Base-by-base conservation (phyloP, 176 grass and related monocot genomes). In the Triticum urartu region DNA sequence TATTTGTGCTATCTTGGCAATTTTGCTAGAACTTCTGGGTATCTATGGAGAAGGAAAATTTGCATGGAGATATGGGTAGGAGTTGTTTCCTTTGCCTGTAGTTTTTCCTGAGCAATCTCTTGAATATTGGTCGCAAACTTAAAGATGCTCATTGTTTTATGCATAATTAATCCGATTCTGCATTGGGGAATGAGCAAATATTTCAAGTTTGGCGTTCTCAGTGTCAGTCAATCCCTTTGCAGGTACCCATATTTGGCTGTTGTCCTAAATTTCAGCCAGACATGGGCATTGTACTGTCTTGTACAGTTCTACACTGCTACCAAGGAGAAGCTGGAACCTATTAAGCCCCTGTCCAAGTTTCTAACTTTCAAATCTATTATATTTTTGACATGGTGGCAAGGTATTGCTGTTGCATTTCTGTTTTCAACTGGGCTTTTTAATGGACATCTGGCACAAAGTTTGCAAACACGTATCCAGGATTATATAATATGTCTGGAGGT, bases 321-420 rank as follows among this genome's bases (percentile, higher is more conserved):
- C 15, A 99, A 99, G 80, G 92, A 96, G 79, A 99, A 94, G 82
- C 82, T 99, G 79, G 92, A 99, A 79, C 90, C 97, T 72, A 99
- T 96, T 71, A 90, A 94, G 81, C 97, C 97, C 42, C 84, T 99
- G 81, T 91, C 97, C 34, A 99, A 99, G 70, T 99, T 99, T 91
- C 89, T 99, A 68, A 93, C 91, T 20, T 99, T 99, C 92, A 99
- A 99, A 87, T 96, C 94, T 72, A 99, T 96, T 94, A 94, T 99
- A 90, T 99, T 99, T 89, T 92, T 99, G 79, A 99, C 97, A 74
- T 99, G 97, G 94, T 99, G 97, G 97, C 97, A 99, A 86, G 97
- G 97, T 88, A 58, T 99, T 87, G 91, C 91, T 86, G 89, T 99
- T 90, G 94, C 94, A 64, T 94, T 99, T 88, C 94, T 99, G 69